Conservation (phyloP, 352 stramenopile genomes). For the Globisporangium polare region DNA sequence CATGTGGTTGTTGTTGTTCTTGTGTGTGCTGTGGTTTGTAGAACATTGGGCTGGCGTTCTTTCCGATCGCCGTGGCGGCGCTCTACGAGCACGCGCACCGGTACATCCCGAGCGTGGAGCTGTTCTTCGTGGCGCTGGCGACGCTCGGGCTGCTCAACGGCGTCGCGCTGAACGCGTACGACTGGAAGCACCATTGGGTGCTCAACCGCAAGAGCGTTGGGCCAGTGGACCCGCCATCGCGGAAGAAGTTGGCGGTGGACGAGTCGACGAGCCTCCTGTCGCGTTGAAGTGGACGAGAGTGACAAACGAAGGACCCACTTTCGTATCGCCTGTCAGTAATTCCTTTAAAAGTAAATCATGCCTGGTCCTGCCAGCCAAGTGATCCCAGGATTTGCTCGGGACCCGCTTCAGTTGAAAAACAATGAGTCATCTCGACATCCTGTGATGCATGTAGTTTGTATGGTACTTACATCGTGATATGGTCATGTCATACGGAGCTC, state of each 20-base stretch:
- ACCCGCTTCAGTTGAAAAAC: too few species aligned
- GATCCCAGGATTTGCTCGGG: too few species aligned
- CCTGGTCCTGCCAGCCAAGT: too few species aligned
- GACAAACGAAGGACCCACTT: neutral
- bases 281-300: neutral
- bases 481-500: too few species aligned
- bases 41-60: constrained; percentile 62
- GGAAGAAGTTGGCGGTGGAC: neutral
- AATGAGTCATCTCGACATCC: too few species aligned
- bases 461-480: too few species aligned
- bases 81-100: constrained; percentile 32
- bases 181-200: constrained; percentile 17
- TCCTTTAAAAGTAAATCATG: too few species aligned
- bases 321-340: neutral
- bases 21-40: constrained; percentile 16
- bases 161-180: constrained; percentile 90
- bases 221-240: neutral
- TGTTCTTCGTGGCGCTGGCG: constrained; percentile 50
- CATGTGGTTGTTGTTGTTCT: neutral
- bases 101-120: constrained; percentile 53
- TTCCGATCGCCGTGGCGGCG: constrained; percentile 50
- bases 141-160: constrained; percentile 31
- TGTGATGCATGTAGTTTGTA: too few species aligned
- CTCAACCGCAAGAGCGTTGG: constrained; percentile 13
- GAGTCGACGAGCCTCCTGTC: constrained; percentile 8